Evolutionary conservation across 495 filamentous ascomycete species (phyloP).

Genomic region (Collariella sp.): DNA sequence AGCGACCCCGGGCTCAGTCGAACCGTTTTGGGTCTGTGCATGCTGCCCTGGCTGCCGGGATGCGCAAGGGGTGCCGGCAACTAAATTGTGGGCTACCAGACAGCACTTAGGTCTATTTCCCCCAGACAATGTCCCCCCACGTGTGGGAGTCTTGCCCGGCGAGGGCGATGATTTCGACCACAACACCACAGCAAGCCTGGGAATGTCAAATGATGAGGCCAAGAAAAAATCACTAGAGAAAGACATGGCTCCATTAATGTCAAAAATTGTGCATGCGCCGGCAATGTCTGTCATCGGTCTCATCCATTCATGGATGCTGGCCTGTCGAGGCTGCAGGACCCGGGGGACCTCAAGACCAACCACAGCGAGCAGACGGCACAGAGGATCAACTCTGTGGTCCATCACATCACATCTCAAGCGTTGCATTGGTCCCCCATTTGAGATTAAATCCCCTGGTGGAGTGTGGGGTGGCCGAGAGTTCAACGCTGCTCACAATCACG

Average conservation of each 20-base stretch:
- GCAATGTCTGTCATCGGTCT: no score
- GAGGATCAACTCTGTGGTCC: slow-evolving; percentile 4
- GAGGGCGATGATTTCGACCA: neutral
- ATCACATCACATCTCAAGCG: slow-evolving; percentile 12
- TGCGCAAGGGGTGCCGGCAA: slow-evolving; percentile 13
- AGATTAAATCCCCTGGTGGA: neutral
- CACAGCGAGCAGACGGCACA: slow-evolving; percentile 4
- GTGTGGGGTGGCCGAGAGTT: neutral
- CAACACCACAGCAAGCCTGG: neutral
- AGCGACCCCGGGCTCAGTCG: slow-evolving; percentile 13
- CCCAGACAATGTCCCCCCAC: neutral
- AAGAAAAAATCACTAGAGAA: no score
- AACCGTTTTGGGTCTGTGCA: slow-evolving; percentile 20
- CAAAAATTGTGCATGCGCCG: no score
- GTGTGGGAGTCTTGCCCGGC: neutral
- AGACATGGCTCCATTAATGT: no score
- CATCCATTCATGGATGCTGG: neutral
- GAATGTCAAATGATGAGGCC: no score
- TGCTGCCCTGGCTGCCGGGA: slow-evolving; percentile 8
- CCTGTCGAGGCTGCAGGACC: neutral
- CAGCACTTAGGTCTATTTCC: neutral
- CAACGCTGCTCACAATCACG: neutral
- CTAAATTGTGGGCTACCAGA: neutral
- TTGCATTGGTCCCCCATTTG: slow-evolving; percentile 12
- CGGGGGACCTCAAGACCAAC: slow-evolving; percentile 3